Evolutionary conservation across 352 stramenopile genomes (phyloP).

Genomic region (Discostella stelligera): DNA sequence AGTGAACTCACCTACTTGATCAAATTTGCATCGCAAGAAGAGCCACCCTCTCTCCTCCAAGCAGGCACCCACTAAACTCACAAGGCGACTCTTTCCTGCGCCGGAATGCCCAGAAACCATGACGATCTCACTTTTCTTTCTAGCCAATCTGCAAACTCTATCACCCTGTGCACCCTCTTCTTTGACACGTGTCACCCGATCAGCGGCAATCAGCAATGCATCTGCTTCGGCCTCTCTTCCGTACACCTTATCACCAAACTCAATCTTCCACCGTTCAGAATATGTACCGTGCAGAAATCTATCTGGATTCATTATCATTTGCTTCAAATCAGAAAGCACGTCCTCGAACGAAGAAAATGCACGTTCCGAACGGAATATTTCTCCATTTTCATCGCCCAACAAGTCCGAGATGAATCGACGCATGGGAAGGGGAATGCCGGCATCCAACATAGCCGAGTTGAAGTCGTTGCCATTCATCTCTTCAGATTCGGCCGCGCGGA

Average conservation of each 20-base stretch:
- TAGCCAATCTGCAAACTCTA: not conserved
- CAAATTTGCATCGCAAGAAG: constrained; percentile 36
- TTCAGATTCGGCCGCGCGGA: constrained; percentile 1
- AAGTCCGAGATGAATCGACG: constrained; percentile 31
- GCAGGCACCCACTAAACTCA: constrained; percentile 3
- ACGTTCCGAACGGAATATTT: constrained; percentile 15
- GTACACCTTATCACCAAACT: constrained; percentile 37
- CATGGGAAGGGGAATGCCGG: constrained; percentile 18
- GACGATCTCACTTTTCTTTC: constrained; percentile 17
- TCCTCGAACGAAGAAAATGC: constrained; percentile 29
- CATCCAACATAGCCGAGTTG: constrained; percentile 17
- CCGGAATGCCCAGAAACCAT: constrained; percentile 24
- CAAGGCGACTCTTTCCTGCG: constrained; percentile 27
- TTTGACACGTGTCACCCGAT: not conserved
- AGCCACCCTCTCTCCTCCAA: constrained; percentile 28
- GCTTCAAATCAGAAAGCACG: constrained; percentile 28
- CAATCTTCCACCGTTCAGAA: constrained; percentile 23
- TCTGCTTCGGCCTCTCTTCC: constrained; percentile 25
- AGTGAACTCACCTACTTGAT: constrained; percentile 13
- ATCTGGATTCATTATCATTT: constrained; percentile 36
- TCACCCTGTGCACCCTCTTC: constrained; percentile 20
- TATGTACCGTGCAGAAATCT: constrained; percentile 25
- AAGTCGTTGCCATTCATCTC: constrained; percentile 1
- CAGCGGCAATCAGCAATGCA: constrained; percentile 21
- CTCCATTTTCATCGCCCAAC: constrained; percentile 11